Conservation (phyloP, 2,329 filamentous ascomycete genomes). For the Aspergillus fructus region DNA sequence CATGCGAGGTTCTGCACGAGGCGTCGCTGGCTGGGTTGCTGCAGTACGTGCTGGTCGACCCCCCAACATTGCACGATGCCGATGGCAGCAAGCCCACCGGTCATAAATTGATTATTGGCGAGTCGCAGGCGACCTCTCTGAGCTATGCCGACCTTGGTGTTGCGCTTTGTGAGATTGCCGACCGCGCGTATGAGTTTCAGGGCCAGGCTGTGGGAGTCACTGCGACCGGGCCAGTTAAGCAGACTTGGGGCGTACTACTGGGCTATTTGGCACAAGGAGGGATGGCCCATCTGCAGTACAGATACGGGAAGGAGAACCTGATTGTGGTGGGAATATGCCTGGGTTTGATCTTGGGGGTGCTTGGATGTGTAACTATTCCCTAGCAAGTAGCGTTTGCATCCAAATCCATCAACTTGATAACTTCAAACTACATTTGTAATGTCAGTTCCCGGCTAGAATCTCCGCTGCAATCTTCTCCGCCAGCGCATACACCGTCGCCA, state of each 20-base stretch:
- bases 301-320: background rate
- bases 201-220: background rate
- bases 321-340: background rate
- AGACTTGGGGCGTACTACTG: background rate
- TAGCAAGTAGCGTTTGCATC: background rate
- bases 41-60: background rate
- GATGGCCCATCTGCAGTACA: background rate
- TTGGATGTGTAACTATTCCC: background rate
- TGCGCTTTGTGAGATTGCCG: constrained; percentile 1
- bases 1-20: background rate
- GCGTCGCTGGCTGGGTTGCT: background rate
- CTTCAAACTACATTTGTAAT: no score
- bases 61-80: background rate
- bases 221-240: background rate
- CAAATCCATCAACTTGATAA: no score
- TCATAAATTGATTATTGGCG: background rate
- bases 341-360: background rate
- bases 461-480: constrained; percentile 45
- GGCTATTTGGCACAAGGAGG: background rate
- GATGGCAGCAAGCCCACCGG: background rate
- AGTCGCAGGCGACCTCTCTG: background rate
- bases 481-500: constrained; percentile 43
- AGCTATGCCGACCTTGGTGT: background rate
- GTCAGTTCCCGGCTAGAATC: constrained; percentile 15
- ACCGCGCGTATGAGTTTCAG: background rate